Percentiles rank a stretch among this genome's conserved stretches.
Evolutionary conservation across 2,329 filamentous ascomycete genomes (phyloP).

Genomic region (Colletotrichum nymphaeae): DNA sequence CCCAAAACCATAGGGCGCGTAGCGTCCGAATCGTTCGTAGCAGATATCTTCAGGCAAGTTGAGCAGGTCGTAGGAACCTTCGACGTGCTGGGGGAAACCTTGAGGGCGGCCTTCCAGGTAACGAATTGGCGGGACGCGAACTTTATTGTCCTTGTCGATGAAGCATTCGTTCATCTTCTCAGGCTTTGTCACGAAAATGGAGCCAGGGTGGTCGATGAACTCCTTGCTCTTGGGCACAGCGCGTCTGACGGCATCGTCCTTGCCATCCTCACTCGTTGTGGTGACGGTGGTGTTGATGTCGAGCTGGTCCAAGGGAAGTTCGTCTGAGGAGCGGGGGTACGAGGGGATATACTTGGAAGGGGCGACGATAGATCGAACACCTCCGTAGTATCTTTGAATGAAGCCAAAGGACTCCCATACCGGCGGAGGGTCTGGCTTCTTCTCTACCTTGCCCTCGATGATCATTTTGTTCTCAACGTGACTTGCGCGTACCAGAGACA

Average conservation of each 20-base stretch:
- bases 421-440: slow-evolving; percentile 71
- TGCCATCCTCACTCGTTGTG: slow-evolving; percentile 37
- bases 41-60: slow-evolving; percentile 87
- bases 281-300: slow-evolving; percentile 49
- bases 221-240: slow-evolving; percentile 59
- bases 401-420: slow-evolving; percentile 89
- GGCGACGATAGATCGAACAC: slow-evolving; percentile 77
- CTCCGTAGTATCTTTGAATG: slow-evolving; percentile 89
- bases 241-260: slow-evolving; percentile 44
- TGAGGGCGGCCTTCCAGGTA: slow-evolving; percentile 82
- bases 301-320: slow-evolving; percentile 58
- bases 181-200: slow-evolving; percentile 47
- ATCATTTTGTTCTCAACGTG: slow-evolving; percentile 74
- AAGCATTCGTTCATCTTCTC: slow-evolving; percentile 80
- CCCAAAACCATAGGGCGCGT: slow-evolving; percentile 90
- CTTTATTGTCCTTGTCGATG: slow-evolving; percentile 73
- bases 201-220: slow-evolving; percentile 60
- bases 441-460: slow-evolving; percentile 66
- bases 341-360: slow-evolving; percentile 78
- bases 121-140: slow-evolving; percentile 76
- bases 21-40: slow-evolving; percentile 90
- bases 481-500: slow-evolving; percentile 79
- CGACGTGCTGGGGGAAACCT: slow-evolving; percentile 85
- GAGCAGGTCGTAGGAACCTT: slow-evolving; percentile 88
- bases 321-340: slow-evolving; percentile 78